phyloP scores from a whole-genome alignment of 2,329 filamentous ascomycete species.

The Pyrenochaeta sp. region DNA sequence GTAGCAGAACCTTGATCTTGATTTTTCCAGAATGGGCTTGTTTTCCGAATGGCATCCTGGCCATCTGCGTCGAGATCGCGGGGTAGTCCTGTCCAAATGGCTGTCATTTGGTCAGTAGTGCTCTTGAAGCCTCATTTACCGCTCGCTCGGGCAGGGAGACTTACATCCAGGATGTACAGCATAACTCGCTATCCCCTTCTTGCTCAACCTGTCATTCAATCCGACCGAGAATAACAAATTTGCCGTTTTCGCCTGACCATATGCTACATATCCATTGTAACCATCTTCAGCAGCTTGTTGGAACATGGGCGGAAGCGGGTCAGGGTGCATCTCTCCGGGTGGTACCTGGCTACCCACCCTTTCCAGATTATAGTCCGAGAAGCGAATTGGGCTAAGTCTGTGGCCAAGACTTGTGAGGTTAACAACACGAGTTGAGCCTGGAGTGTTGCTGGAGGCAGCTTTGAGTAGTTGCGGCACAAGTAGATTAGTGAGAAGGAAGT shows the following conservation, averaged over 20 bases:
- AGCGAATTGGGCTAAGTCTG: slow-evolving; percentile 43
- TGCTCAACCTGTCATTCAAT: slow-evolving; percentile 25
- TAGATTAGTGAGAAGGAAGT: slow-evolving; percentile 56
- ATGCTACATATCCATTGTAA: slow-evolving; percentile 40
- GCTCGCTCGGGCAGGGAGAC: slow-evolving; percentile 1
- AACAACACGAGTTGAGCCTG: slow-evolving; percentile 34
- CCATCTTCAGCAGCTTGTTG: slow-evolving; percentile 17
- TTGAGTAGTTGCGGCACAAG: slow-evolving; percentile 51
- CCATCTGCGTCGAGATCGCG: slow-evolving; percentile 38
- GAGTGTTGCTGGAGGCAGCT: slow-evolving; percentile 41
- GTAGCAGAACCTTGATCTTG: slow-evolving; percentile 44
- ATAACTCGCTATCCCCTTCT: slow-evolving; percentile 37
- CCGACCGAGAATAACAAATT: slow-evolving; percentile 42
- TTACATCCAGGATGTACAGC: slow-evolving; percentile 46
- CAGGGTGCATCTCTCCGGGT: slow-evolving; percentile 30
- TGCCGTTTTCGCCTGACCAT: slow-evolving; percentile 43
- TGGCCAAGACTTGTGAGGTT: slow-evolving; percentile 43
- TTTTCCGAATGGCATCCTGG: slow-evolving; percentile 34
- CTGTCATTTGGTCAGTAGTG: slow-evolving; percentile 18
- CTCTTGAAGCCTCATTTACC: not conserved
- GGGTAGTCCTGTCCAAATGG: slow-evolving; percentile 40
- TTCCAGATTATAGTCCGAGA: slow-evolving; percentile 56
- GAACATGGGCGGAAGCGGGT: slow-evolving; percentile 28
- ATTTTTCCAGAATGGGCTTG: slow-evolving; percentile 43
- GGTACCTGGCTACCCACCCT: slow-evolving; percentile 30